Conservation (phyloP, 2,329 filamentous ascomycete genomes). For the Aspergillus oerlinghausenensis region DNA sequence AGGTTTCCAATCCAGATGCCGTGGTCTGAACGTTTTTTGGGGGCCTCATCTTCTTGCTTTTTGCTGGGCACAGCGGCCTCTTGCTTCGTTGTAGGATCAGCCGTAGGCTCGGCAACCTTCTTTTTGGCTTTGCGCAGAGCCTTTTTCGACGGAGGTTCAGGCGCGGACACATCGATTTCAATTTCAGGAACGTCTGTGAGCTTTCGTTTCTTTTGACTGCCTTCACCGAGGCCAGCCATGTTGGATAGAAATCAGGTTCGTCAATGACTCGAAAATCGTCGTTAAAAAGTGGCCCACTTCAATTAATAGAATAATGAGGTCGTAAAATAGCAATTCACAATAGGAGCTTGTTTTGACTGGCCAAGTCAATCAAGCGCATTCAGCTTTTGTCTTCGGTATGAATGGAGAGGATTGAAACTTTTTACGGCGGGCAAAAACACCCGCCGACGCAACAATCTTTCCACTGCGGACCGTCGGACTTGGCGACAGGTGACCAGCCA, state of each 20-base stretch:
- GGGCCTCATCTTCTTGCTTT: conserved; percentile 18
- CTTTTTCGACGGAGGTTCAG: conserved; percentile 93
- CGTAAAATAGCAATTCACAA: not conserved
- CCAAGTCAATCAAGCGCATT: not conserved
- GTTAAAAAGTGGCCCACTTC: not conserved
- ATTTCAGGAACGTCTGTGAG: conserved; percentile 57
- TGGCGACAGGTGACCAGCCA: conserved; percentile 17
- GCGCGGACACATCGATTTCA: conserved; percentile 83
- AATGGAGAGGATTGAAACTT: conserved; percentile 16
- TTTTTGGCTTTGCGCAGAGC: conserved; percentile 87
- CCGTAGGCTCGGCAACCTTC: conserved; percentile 22
- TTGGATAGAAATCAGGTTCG: conserved; percentile 3
- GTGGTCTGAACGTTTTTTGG: conserved; percentile 63
- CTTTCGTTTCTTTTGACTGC: conserved; percentile 64
- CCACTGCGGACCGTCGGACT: conserved; percentile 13
- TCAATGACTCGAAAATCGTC: not conserved
- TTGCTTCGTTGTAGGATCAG: conserved; percentile 29
- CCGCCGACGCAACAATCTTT: conserved; percentile 1
- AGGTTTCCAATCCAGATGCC: conserved; percentile 97
- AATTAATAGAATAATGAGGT: not conserved
- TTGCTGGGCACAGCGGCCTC: conserved; percentile 26
- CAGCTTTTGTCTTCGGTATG: not conserved
- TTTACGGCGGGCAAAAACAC: conserved; percentile 28
- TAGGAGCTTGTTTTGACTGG: not conserved
- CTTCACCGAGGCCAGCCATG: conserved; percentile 27